These are phyloP conservation scores for Asterochloris sp. DNA, from an alignment of 139 green algal genomes.

Conservation along the genomic window DNA sequence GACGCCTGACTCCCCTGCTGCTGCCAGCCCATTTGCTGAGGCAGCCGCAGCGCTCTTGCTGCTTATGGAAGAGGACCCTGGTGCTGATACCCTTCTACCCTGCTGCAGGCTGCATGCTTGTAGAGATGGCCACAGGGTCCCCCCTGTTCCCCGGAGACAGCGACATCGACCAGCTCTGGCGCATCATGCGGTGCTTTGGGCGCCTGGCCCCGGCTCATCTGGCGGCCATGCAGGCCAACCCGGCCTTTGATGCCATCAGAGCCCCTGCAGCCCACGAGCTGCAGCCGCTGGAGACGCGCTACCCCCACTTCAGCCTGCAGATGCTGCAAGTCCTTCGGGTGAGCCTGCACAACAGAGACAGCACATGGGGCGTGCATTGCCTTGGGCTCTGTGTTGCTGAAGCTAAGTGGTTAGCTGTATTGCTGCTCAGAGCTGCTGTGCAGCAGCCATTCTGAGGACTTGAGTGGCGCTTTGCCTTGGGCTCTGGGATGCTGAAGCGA, in stretches of 20 bases:
- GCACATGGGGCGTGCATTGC: no score
- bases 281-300: background rate
- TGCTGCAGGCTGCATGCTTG: slow-evolving; percentile 75
- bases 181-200: slow-evolving; percentile 56
- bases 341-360: no score
- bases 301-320: background rate
- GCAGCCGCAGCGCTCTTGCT: no score
- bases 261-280: background rate
- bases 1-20: no score
- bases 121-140: slow-evolving; percentile 80
- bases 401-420: background rate
- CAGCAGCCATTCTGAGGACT: background rate
- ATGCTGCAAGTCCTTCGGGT: slow-evolving; percentile 6
- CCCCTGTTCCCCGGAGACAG: slow-evolving; percentile 86
- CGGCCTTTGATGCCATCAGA: background rate
- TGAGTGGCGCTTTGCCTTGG: background rate
- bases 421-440: background rate
- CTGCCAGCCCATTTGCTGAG: no score
- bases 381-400: background rate
- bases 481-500: background rate
- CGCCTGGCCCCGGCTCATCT: slow-evolving; percentile 36
- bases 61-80: background rate
- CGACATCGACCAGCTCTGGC: slow-evolving; percentile 92
- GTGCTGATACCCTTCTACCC: background rate
- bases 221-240: slow-evolving; percentile 17